Percentiles rank a stretch among this genome's conserved stretches.
Evolutionary conservation across 176 grass and related monocot genomes (phyloP).

Genomic region (Phoenix roebelenii): DNA sequence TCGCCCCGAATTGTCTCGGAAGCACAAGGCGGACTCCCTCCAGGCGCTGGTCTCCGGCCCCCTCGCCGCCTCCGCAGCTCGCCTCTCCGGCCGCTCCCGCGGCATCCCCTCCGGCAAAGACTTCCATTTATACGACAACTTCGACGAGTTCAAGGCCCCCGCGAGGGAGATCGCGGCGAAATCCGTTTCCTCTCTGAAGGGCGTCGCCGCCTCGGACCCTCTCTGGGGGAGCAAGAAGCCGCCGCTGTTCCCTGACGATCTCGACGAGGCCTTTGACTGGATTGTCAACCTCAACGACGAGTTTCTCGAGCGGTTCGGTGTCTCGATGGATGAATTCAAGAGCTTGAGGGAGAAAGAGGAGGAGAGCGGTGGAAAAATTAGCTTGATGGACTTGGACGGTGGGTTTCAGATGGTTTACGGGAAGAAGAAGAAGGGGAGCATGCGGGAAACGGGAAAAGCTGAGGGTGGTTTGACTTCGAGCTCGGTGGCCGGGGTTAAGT

Average conservation of each 20-base stretch:
- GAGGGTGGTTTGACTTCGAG: not conserved
- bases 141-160: constrained; percentile 54
- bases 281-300: constrained; percentile 59
- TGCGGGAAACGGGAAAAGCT: not conserved
- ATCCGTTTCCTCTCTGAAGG: constrained; percentile 30
- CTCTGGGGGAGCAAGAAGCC: constrained; percentile 29
- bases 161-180: constrained; percentile 33
- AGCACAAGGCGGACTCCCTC: constrained; percentile 22
- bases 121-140: constrained; percentile 95
- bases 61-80: constrained; percentile 35
- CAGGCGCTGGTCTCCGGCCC: constrained; percentile 18
- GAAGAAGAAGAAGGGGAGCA: constrained; percentile 39
- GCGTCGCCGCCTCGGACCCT: constrained; percentile 13
- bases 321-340: constrained; percentile 56
- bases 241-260: constrained; percentile 34
- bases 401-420: constrained; percentile 50
- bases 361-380: constrained; percentile 12
- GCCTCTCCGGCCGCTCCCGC: constrained; percentile 29
- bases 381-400: constrained; percentile 37
- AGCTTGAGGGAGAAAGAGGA: constrained; percentile 35
- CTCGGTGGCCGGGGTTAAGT: constrained; percentile 15
- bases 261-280: constrained; percentile 67
- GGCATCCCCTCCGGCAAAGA: constrained; percentile 30
- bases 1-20: constrained; percentile 17
- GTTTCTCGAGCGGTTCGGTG: constrained; percentile 42